These are phyloP conservation scores for Dichotomopilus funicola DNA, from an alignment of 2,329 filamentous ascomycete genomes.

Conservation along the genomic window DNA sequence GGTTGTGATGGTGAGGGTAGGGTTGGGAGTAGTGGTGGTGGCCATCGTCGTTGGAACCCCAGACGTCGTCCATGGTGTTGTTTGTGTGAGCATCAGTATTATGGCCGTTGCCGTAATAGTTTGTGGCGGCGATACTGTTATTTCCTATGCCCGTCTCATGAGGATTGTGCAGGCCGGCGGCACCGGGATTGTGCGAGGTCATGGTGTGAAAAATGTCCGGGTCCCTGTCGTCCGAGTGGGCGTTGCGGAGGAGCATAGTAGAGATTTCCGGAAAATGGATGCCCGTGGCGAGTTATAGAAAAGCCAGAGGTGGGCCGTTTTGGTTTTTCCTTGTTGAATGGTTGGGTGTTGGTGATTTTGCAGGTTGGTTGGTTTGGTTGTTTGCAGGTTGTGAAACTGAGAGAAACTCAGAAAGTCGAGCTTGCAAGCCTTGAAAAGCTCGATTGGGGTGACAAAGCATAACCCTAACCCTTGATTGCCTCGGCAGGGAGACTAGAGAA, in stretches of 20 bases:
- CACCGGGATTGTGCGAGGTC: slow-evolving; percentile 12
- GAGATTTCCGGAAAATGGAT: not conserved
- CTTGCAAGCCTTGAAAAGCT: slow-evolving; percentile 8
- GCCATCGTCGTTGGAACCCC: slow-evolving; percentile 11
- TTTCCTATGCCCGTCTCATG: not conserved
- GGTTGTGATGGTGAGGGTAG: not conserved
- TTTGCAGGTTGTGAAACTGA: slow-evolving; percentile 7
- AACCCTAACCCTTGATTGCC: slow-evolving; percentile 9
- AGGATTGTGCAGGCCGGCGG: not conserved
- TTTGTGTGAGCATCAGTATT: not conserved
- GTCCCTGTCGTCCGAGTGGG: slow-evolving; percentile 12
- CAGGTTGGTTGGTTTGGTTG: not conserved
- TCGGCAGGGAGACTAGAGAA: too few relatives aligned
- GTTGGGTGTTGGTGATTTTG: not conserved
- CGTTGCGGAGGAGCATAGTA: slow-evolving; percentile 21
- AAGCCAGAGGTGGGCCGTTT: not conserved
- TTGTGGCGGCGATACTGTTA: not conserved
- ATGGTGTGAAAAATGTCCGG: slow-evolving; percentile 23
- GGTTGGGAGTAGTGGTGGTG: slow-evolving; percentile 5
- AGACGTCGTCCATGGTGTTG: slow-evolving; percentile 20
- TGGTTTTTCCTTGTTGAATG: not conserved
- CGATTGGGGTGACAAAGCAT: slow-evolving; percentile 6
- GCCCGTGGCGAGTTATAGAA: not conserved
- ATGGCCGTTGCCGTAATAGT: slow-evolving; percentile 1
- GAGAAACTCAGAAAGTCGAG: too few relatives aligned